Evolutionary conservation across 345 rosid genomes (phyloP), one percentile per base, ranked within the genome.

Genomic region (Eucalyptus cloeziana): DNA sequence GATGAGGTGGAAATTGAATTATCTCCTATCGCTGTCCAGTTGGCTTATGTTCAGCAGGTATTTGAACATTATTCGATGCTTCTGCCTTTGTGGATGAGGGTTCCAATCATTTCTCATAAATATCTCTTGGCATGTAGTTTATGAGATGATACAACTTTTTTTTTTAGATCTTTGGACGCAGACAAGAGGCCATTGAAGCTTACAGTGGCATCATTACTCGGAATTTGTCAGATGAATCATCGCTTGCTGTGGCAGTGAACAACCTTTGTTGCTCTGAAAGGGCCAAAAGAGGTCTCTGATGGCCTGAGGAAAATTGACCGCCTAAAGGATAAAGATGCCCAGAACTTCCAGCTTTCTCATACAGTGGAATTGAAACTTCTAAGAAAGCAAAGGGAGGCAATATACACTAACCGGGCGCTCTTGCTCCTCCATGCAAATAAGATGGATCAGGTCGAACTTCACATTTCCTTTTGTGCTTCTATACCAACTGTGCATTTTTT

Each of bases 391-490:
- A 95, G 91, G 92, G 99, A 96, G 92, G 92, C 96, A 88, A 94
- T 98, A 88, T 97, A 95, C 95, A 95, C 93, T 21, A 98, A 96
- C 90, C 94, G 98, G 7, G 90, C 96, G 89, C 98, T 95, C 91
- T 92, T 97, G 83, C 99, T 97, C 92, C 96, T 97, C 90, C 99
- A 98, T 90, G 95, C 99, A 45, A 97, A 96, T 91, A 97, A 97
- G 94, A 90, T 97, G 92, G 99, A 97, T 92, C 99, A 96, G 99
- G 99, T 97, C 33, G 89, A 22, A 86, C 50, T 50, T 90, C 31
- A 90, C 44, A 80, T 86, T 43, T 50, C 24, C 88, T 88, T 87
- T 31, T 89, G 83, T 76, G 83, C 83, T 76, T 37, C 83, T 76
- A 19, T 21, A 21, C 47, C 83, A 56, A 88, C 49, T 24, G 47